Evolutionary conservation across 331 rosid species (phyloP), one percentile per base, ranked within the genome.

Genomic region (Spiraea crenata): DNA sequence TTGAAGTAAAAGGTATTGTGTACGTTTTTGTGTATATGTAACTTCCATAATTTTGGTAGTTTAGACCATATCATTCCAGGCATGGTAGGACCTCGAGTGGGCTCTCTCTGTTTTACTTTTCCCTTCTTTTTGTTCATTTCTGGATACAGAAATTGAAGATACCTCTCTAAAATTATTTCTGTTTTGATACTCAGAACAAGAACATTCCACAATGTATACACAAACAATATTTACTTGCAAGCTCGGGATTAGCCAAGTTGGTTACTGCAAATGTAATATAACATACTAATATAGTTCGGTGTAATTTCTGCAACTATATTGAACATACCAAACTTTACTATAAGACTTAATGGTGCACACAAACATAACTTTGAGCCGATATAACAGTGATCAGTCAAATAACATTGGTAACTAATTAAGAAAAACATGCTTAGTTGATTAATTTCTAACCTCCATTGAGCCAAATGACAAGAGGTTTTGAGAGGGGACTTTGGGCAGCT

Each of bases 371-470:
- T 25, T 25, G 31, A 25, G 31, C 31, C 31, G 2, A 25, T 25
- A 25, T 25, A 25, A 25, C 31, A 25, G 31, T 25, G 31, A 2
- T 25, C 31, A 25, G 31, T 25, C 1, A 25, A 25, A 25, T 25
- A 25, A 25, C 31, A 25, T 25, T 25, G 31, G 46, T 1, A 42
- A 42, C 5, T 42, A 41, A 41, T 42, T 42, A 5, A 42, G 2
- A 42, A 42, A 42, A 42, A 25, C 2, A 25, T 25, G 31, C 31
- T 25, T 25, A 25, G 31, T 25, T 25, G 31, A 25, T 25, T 25
- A 25, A 25, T 45, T 45, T 11, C 49, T 45, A 57, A 93, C 99
- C 99, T 93, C 99, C 99, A 79, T 93, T 93, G 77, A 93, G 99
- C 99, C 99, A 91, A 76, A 93, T 67, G 47, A 92, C 98, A 16